Evolutionary conservation across 1,139 yeast species (phyloP), one percentile per base, ranked within the genome.

Genomic region (Taphrina deformans): DNA sequence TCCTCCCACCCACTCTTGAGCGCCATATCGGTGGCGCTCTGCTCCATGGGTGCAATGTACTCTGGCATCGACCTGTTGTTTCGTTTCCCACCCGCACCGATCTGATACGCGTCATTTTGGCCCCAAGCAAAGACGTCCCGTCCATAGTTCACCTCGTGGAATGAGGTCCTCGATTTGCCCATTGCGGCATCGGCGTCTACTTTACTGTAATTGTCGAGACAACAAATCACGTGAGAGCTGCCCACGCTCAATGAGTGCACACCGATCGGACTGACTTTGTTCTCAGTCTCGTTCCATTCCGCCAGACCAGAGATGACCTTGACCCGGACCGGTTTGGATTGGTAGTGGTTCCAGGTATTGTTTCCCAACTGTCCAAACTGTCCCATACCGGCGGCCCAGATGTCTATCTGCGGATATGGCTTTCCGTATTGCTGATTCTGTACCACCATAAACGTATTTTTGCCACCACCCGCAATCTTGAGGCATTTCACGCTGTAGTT

Each of bases 331-430:
- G 97, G 97, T 55, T 80, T 81, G 21, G 84, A 78, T 71, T 86
- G 88, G 16, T 89, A 86, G 73, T 91, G 97, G 59, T 87, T 78
- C 74, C 81, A 91, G 65, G 86, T 79, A 26, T 89, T 91, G 59
- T 84, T 82, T 18, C 97, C 99, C 66, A 91, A 79, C 75, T 90
- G 96, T n/a, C 98, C 99, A 71, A 83, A 82, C 62, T 88, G 75
- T 3, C 98, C 97, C 71, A 85, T 85, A 26, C 99, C 99, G 77
- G 91, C 86, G 4, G 90, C 80, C 70, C 71, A 75, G 51, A 70
- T 64, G 44, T 68, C 70, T 26, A 65, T 72, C n/a, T 27, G 38
- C 48, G 62, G 53, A 24, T 46, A 35, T 26, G 62, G 62, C 46
- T 45, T 45, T 9, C 62, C 62, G 31, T 71, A 70, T 50, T 40